A percentile compares a stretch with the other conserved stretches of the same genome.
Conservation (phyloP, 768 basidiomycete genomes). For the Thelephora ganbajun region DNA sequence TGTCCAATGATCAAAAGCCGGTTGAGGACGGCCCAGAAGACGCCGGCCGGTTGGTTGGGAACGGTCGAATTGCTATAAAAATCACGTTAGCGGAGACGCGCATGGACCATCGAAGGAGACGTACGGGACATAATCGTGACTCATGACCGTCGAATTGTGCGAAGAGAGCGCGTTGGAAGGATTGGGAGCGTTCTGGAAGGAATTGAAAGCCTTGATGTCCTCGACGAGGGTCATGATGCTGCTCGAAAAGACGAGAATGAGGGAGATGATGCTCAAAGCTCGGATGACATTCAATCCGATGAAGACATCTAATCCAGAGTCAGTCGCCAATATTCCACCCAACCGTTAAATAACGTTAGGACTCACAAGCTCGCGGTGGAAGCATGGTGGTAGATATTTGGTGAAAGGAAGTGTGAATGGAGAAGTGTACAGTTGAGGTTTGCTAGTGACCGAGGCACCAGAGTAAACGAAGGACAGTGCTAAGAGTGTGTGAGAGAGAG, state of each 20-base stretch:
- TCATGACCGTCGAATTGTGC: conserved; percentile 60
- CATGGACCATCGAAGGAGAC: neutral
- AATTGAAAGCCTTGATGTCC: conserved; percentile 65
- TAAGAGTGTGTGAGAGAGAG: neutral
- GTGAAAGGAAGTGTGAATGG: neutral
- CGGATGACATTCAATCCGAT: conserved; percentile 72
- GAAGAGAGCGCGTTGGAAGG: conserved; percentile 18
- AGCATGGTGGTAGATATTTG: conserved; percentile 17
- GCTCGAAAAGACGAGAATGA: conserved; percentile 70
- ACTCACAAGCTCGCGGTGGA: conserved; percentile 36
- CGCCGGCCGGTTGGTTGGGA: conserved; percentile 81
- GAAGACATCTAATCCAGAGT: conserved; percentile 34
- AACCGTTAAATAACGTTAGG: neutral
- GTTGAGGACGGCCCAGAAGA: conserved; percentile 86
- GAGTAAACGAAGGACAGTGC: neutral
- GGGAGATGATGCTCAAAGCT: conserved; percentile 61
- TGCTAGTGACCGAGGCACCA: neutral
- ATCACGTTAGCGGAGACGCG: neutral
- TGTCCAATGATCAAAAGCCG: conserved; percentile 80
- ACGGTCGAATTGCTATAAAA: conserved; percentile 53
- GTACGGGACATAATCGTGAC: conserved; percentile 27
- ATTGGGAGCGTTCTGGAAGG: conserved; percentile 28
- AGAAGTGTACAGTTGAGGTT: neutral
- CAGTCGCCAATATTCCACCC: neutral
- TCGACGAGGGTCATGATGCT: conserved; percentile 61